These are phyloP conservation scores for Pythium grandisporangium DNA, from an alignment of 352 stramenopile genomes.

Conservation along the genomic window DNA sequence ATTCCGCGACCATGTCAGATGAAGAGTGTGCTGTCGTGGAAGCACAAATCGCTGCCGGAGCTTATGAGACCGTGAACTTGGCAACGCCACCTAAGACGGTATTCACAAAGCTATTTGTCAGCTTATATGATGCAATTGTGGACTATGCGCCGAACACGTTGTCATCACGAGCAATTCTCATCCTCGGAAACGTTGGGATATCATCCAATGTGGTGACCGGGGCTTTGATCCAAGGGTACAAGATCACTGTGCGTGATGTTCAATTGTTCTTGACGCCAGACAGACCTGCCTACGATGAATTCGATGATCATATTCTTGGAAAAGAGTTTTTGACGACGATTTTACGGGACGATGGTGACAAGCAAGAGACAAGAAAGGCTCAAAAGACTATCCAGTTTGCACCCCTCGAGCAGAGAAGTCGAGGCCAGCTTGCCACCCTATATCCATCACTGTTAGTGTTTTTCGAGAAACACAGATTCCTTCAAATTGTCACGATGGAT, in stretches of 20 bases:
- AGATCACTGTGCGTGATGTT: slow-evolving; percentile 64
- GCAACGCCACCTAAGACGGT: slow-evolving; percentile 68
- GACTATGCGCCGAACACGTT: slow-evolving; percentile 67
- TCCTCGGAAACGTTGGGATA: slow-evolving; percentile 62
- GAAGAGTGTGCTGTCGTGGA: slow-evolving; percentile 41
- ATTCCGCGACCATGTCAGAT: slow-evolving; percentile 54
- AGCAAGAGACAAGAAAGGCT: too few species aligned
- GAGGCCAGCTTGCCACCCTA: slow-evolving; percentile 13
- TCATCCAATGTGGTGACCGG: slow-evolving; percentile 83
- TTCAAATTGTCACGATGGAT: slow-evolving; percentile 82
- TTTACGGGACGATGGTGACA: too few species aligned
- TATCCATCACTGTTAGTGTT: slow-evolving; percentile 76
- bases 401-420: slow-evolving; percentile 11
- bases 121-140: slow-evolving; percentile 73
- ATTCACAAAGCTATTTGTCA: slow-evolving; percentile 85
- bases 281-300: slow-evolving; percentile 53
- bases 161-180: slow-evolving; percentile 59
- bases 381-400: slow-evolving; percentile 44
- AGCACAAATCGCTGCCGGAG: slow-evolving; percentile 12
- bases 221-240: slow-evolving; percentile 82
- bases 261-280: slow-evolving; percentile 65
- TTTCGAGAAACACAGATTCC: slow-evolving; percentile 70
- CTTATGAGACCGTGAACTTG: slow-evolving; percentile 51
- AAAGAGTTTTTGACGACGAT: slow-evolving; percentile 40
- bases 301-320: slow-evolving; percentile 53